A percentile compares a stretch with the other conserved stretches of the same genome.
Conservation (phyloP, 1,284 basidiomycete species). For the Phellinidium pouzarii region DNA sequence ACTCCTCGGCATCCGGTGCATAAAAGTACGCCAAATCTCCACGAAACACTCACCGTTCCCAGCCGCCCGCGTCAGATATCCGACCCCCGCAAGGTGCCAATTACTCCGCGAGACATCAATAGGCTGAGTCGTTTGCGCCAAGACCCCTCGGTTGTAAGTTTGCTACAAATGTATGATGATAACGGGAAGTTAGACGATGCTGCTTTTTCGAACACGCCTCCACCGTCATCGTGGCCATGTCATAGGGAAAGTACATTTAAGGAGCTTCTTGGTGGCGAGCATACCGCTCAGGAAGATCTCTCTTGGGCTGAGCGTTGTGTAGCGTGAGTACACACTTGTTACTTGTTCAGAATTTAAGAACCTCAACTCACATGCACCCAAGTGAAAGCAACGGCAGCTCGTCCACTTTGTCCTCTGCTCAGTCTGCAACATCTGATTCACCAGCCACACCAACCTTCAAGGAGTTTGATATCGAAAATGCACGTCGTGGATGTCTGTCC, state of each 20-base stretch:
- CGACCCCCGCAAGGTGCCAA: slow-evolving; percentile 28
- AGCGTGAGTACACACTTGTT: slow-evolving; percentile 37
- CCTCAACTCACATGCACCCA: neutral
- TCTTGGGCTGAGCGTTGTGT: slow-evolving; percentile 74
- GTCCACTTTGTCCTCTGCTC: slow-evolving; percentile 30
- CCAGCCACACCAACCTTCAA: slow-evolving; percentile 34
- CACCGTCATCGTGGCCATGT: slow-evolving; percentile 32
- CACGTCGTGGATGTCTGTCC: slow-evolving; percentile 22
- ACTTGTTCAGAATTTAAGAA: neutral
- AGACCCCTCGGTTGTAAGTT: slow-evolving; percentile 69
- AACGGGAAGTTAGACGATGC: slow-evolving; percentile 52
- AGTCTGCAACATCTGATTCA: slow-evolving; percentile 41
- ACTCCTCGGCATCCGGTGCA: slow-evolving; percentile 21
- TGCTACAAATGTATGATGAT: slow-evolving; percentile 66
- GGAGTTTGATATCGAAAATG: slow-evolving; percentile 28
- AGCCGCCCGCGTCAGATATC: slow-evolving; percentile 29
- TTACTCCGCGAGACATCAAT: slow-evolving; percentile 43
- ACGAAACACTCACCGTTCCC: slow-evolving; percentile 18
- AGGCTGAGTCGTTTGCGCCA: slow-evolving; percentile 55
- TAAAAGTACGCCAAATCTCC: slow-evolving; percentile 17
- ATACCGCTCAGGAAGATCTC: slow-evolving; percentile 56
- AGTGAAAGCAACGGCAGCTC: slow-evolving; percentile 22
- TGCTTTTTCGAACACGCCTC: slow-evolving; percentile 59
- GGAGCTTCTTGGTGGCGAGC: slow-evolving; percentile 49
- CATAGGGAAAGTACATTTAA: slow-evolving; percentile 65